phyloP scores from a whole-genome alignment of 2,329 filamentous ascomycete genomes.

The Atkinsonella hypoxylon region DNA sequence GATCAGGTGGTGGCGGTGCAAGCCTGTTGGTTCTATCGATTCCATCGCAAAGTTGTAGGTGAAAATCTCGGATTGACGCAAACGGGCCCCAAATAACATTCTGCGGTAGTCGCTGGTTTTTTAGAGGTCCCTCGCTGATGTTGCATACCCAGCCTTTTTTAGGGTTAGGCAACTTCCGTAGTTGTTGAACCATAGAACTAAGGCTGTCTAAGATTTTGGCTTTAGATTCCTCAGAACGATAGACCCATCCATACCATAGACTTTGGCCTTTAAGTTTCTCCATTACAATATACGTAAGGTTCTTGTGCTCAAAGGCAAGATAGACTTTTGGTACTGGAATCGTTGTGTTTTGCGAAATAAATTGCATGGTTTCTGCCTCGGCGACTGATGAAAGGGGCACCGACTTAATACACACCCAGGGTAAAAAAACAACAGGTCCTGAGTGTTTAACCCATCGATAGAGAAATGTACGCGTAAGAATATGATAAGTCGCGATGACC shows the following conservation, averaged over 20 bases:
- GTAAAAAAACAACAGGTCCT: too few relatives aligned
- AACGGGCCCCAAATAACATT: slow-evolving; percentile 19
- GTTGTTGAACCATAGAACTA: slow-evolving; percentile 10
- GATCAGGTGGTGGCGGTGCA: too few relatives aligned
- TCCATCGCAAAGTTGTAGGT: slow-evolving; percentile 18
- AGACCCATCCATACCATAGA: slow-evolving; percentile 9
- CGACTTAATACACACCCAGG: background rate
- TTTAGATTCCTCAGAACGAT: slow-evolving; percentile 6
- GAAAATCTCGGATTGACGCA: slow-evolving; percentile 18
- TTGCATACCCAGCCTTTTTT: slow-evolving; percentile 11
- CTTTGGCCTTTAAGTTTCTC: slow-evolving; percentile 16
- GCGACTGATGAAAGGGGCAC: slow-evolving; percentile 5
- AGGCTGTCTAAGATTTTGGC: slow-evolving; percentile 13
- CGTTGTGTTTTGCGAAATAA: slow-evolving; percentile 10
- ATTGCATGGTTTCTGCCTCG: slow-evolving; percentile 12
- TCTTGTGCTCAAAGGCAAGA: slow-evolving; percentile 7
- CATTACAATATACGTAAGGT: slow-evolving; percentile 11
- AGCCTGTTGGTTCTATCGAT: too few relatives aligned
- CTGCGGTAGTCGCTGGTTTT: slow-evolving; percentile 14
- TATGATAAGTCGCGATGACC: too few relatives aligned
- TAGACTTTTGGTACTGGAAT: slow-evolving; percentile 12
- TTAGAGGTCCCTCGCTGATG: slow-evolving; percentile 14
- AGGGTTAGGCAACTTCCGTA: slow-evolving; percentile 13
- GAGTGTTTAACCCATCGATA: too few relatives aligned
- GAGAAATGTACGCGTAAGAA: too few relatives aligned